Evolutionary conservation across 2,329 filamentous ascomycete genomes (phyloP), one percentile per base, ranked within the genome.

Genomic region (Malbranchea zuffiana): DNA sequence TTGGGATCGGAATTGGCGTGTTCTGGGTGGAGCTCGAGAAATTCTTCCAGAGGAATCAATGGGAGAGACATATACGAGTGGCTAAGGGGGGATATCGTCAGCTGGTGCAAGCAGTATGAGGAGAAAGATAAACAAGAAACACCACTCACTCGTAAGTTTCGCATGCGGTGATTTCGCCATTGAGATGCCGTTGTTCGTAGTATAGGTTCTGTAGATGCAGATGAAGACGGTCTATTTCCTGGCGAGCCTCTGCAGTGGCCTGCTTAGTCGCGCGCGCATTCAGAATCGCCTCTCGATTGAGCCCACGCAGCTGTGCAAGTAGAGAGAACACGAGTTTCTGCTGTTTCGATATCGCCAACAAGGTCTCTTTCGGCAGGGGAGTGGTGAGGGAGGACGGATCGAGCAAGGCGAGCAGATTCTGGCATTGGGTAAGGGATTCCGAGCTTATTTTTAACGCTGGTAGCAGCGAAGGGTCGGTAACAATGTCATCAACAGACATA

Each of bases 151-250:
- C 83, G 51, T 92, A 95, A 35, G 79, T 81, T 55, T 94, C 83
- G 58, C 90, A 96, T 6, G 83, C 85, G 1, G 75, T 68, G 43
- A 98, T 96, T 62, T 98, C 90, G 32, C 83, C 83, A 46, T 82
- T 77, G 37, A 98, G 66, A 59, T 95, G 86, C 37, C 84, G 72
- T 63, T 96, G 87, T 60, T 98, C 88, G 55, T 98, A 98, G 59
- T 90, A 92, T 5, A 98, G 66, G 54, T 98, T 98, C 61, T 96
- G 88, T 38, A 98, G 70, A 54, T 93, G 83, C 24, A 98, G 70
- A 56, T 96, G 87, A 43, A 98, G 69, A 33, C 80, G 76, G 56
- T 98, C 90, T 46, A 96, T 85, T 61, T 94, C 85, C 51, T 88
- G 82, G 32, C 87, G 77, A 32, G 82, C 82, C 58, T 94, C 85